A percentile compares a stretch with the other conserved stretches of the same genome.
phyloP scores from a whole-genome alignment of 768 basidiomycete genomes.

The Pulveroboletus sp. region DNA sequence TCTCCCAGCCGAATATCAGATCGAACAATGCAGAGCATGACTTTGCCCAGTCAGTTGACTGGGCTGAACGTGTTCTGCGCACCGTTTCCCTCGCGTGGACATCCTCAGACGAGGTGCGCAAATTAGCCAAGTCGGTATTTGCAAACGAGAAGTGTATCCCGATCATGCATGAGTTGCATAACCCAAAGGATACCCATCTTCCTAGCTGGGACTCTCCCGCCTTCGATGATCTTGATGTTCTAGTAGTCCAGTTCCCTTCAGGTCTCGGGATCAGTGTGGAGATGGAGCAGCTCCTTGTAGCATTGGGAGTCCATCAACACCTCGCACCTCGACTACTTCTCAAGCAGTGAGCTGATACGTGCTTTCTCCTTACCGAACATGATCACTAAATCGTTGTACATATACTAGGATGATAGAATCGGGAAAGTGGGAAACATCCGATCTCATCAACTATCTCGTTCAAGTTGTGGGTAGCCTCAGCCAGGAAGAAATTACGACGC shows the following conservation, averaged over 20 bases:
- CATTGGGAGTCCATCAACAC: neutral
- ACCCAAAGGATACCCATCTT: neutral
- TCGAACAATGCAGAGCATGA: constrained; percentile 49
- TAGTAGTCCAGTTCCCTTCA: neutral
- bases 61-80: constrained; percentile 75
- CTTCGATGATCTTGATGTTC: neutral
- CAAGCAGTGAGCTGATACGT: neutral
- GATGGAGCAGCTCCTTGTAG: neutral
- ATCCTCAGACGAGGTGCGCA: constrained; percentile 42
- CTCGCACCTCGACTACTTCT: neutral
- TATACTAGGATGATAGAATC: constrained; percentile 69
- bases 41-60: constrained; percentile 57
- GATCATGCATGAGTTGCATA: neutral
- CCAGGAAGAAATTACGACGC: neutral
- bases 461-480: constrained; percentile 41
- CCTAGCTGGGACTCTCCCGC: neutral
- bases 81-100: constrained; percentile 69
- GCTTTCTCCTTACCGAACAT: neutral
- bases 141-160: constrained; percentile 44
- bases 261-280: neutral
- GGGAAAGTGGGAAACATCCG: constrained; percentile 79
- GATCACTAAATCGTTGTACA: neutral
- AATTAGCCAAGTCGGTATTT: constrained; percentile 38
- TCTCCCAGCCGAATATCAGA: constrained; percentile 46
- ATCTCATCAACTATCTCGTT: constrained; percentile 81